Conservation (phyloP, 2,329 filamentous ascomycete species). For the Paraphoma chrysanthemicola region DNA sequence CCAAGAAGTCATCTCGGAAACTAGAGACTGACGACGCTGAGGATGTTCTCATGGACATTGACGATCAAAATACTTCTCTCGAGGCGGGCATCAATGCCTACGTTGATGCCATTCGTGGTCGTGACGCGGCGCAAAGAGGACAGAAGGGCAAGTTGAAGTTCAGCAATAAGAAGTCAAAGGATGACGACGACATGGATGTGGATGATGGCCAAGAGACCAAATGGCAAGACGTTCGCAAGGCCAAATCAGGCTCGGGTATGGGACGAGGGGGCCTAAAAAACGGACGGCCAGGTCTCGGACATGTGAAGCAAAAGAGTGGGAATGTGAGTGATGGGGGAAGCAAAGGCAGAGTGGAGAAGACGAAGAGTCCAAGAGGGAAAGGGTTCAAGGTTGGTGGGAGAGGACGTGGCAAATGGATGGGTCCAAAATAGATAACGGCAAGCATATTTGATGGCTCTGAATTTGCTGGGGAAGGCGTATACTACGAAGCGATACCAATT, state of each 20-base stretch:
- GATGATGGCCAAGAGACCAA: slow-evolving; percentile 49
- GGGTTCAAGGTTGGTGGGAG: slow-evolving; percentile 15
- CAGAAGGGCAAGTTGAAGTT: slow-evolving; percentile 68
- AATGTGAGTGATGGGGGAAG: slow-evolving; percentile 17
- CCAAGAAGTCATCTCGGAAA: slow-evolving; percentile 40
- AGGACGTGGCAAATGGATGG: slow-evolving; percentile 10
- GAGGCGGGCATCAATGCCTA: slow-evolving; percentile 66
- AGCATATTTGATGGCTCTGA: background rate
- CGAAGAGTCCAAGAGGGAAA: slow-evolving; percentile 21
- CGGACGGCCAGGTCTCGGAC: slow-evolving; percentile 43
- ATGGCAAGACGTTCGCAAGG: slow-evolving; percentile 44
- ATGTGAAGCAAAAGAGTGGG: slow-evolving; percentile 42
- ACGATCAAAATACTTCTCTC: slow-evolving; percentile 53
- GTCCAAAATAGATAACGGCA: slow-evolving; percentile 7
- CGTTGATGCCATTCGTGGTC: slow-evolving; percentile 65
- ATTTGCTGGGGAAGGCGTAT: background rate
- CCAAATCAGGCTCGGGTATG: slow-evolving; percentile 42
- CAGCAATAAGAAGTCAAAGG: slow-evolving; percentile 56
- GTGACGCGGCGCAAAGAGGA: slow-evolving; percentile 64
- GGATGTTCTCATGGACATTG: slow-evolving; percentile 67
- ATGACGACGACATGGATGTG: slow-evolving; percentile 56
- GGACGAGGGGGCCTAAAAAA: slow-evolving; percentile 32
- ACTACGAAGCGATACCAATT: background rate
- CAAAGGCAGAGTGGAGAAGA: slow-evolving; percentile 23
- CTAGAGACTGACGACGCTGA: slow-evolving; percentile 42